phyloP scores from a whole-genome alignment of 805 yeast species.

The Myxozyma monticola region DNA sequence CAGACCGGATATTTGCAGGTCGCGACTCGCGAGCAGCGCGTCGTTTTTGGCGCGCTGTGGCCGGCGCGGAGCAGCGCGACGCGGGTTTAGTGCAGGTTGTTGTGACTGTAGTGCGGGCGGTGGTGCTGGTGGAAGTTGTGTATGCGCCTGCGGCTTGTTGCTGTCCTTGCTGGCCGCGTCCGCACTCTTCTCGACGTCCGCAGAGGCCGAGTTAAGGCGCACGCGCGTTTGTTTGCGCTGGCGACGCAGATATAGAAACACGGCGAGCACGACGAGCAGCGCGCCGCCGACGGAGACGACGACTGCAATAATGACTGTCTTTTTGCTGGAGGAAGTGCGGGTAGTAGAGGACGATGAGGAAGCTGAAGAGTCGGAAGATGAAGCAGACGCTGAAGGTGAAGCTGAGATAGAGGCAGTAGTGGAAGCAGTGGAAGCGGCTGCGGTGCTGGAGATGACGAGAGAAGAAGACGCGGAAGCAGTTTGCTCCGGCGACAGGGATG shows the following conservation, averaged over 20 bases:
- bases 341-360: neutral
- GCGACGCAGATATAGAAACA: too few species aligned
- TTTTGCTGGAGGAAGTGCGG: neutral
- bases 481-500: neutral
- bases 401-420: neutral
- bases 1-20: constrained; percentile 3
- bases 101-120: neutral
- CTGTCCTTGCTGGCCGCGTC: too few species aligned
- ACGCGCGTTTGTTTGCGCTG: too few species aligned
- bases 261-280: constrained; percentile 4
- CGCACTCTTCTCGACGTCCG: too few species aligned
- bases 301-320: constrained; percentile 6
- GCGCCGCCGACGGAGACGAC: constrained; percentile 10
- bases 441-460: neutral
- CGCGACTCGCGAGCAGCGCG: neutral
- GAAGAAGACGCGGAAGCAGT: constrained; percentile 1
- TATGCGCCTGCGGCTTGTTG: too few species aligned
- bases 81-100: neutral
- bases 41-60: neutral
- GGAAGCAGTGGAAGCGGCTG: neutral
- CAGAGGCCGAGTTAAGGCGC: too few species aligned
- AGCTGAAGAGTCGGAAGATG: constrained; percentile 3
- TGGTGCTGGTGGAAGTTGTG: neutral
- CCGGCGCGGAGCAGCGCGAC: neutral
- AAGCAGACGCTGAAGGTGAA: constrained; percentile 2